Percentiles rank a stretch among this genome's conserved stretches.
Evolutionary conservation across 2,329 filamentous ascomycete genomes (phyloP).

Genomic region (Rhynchosporium agropyri): DNA sequence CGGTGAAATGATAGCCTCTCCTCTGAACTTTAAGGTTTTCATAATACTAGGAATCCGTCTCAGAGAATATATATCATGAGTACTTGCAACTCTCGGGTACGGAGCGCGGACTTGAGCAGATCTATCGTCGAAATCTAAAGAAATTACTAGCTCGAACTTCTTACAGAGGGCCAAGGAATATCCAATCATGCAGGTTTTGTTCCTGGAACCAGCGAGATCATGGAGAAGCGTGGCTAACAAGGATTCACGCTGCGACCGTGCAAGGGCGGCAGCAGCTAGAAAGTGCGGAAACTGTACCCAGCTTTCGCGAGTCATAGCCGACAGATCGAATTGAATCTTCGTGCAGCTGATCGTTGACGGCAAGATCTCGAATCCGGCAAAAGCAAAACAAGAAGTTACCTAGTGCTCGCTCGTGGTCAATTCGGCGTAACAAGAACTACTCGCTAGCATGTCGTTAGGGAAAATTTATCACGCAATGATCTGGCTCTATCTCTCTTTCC

Average conservation of each 20-base stretch:
- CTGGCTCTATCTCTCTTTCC: too few relatives aligned
- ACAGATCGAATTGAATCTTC: neutral
- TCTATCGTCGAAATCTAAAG: neutral
- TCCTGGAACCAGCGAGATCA: conserved; percentile 3
- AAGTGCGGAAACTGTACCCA: neutral
- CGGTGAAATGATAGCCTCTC: neutral
- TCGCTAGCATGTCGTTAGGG: too few relatives aligned
- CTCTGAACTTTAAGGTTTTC: neutral
- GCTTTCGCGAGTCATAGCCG: neutral
- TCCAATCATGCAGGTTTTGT: conserved; percentile 8
- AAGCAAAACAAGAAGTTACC: neutral
- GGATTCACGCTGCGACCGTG: neutral
- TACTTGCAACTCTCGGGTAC: neutral
- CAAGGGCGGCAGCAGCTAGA: neutral
- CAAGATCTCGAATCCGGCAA: neutral
- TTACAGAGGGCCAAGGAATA: neutral
- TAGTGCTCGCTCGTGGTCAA: neutral
- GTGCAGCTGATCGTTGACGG: neutral
- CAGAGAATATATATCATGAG: too few relatives aligned
- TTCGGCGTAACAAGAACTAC: neutral
- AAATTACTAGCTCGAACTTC: neutral
- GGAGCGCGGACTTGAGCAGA: neutral
- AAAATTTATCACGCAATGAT: too few relatives aligned
- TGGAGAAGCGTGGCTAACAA: conserved; percentile 8
- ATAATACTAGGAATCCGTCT: neutral